Evolutionary conservation across 768 basidiomycete genomes (phyloP).

Genomic region (Suillus subaureus): DNA sequence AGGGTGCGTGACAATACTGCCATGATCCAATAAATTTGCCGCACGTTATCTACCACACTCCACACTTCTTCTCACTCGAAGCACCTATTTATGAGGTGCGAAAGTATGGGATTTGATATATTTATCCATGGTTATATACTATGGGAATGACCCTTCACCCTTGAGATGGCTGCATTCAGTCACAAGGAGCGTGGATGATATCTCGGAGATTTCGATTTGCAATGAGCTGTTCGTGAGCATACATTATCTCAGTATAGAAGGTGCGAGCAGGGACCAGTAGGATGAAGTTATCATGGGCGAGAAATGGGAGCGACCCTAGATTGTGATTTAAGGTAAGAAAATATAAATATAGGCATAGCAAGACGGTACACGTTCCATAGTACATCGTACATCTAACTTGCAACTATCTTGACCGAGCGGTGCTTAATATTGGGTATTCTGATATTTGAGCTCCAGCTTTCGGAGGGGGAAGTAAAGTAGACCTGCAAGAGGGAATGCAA

Average conservation of each 20-base stretch:
- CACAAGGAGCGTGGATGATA: neutral
- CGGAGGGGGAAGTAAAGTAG: conserved; percentile 59
- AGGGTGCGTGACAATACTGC: neutral
- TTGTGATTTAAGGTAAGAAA: neutral
- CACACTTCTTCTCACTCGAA: neutral
- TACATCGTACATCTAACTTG: neutral
- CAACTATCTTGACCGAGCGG: neutral
- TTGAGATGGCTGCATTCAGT: neutral
- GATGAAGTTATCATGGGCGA: neutral
- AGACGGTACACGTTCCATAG: neutral
- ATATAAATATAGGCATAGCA: neutral
- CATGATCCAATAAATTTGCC: neutral
- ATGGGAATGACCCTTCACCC: neutral
- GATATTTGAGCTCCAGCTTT: conserved; percentile 45
- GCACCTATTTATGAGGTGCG: neutral
- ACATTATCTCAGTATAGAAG: neutral
- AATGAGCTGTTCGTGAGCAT: neutral
- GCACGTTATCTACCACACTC: neutral
- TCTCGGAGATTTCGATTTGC: neutral
- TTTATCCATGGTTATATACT: neutral
- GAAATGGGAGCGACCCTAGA: neutral
- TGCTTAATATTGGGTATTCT: conserved; percentile 22
- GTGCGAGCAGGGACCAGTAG: neutral
- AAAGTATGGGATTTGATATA: neutral
- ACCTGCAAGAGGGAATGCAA: conserved; percentile 52